These are phyloP conservation scores for Colletotrichum sansevieriae DNA, from an alignment of 2,329 filamentous ascomycete species.

Conservation along the genomic window DNA sequence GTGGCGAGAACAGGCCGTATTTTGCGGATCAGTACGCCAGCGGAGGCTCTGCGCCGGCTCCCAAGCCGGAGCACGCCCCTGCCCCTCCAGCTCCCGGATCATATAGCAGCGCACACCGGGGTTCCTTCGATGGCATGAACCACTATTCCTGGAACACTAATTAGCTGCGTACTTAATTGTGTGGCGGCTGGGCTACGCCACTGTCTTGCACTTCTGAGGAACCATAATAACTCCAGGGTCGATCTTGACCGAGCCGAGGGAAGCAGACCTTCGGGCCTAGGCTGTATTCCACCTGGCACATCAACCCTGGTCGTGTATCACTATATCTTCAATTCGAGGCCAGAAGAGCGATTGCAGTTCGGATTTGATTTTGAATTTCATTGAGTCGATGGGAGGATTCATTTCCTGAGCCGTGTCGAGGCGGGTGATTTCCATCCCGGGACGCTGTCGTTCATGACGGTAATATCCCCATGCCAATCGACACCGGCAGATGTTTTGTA, in stretches of 20 bases:
- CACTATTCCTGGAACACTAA: slow-evolving; percentile 71
- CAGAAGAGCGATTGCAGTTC: slow-evolving; percentile 34
- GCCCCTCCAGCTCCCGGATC: slow-evolving; percentile 53
- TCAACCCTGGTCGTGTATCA: slow-evolving; percentile 31
- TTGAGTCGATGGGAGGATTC: slow-evolving; percentile 25
- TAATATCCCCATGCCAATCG: neutral
- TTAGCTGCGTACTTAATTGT: slow-evolving; percentile 44
- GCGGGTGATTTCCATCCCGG: neutral
- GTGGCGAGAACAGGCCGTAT: slow-evolving; percentile 62
- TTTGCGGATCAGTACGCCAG: slow-evolving; percentile 64
- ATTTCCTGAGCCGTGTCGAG: slow-evolving; percentile 15
- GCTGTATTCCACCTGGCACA: slow-evolving; percentile 10
- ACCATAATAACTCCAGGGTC: slow-evolving; percentile 32
- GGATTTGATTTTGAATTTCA: slow-evolving; percentile 14
- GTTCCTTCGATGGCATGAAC: slow-evolving; percentile 63
- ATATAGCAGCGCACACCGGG: slow-evolving; percentile 56
- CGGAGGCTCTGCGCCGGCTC: slow-evolving; percentile 49
- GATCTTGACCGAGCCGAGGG: neutral
- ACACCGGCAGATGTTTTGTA: slow-evolving; percentile 24
- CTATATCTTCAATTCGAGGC: slow-evolving; percentile 33
- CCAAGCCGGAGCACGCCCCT: slow-evolving; percentile 50
- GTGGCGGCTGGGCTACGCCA: slow-evolving; percentile 29
- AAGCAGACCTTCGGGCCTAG: slow-evolving; percentile 21
- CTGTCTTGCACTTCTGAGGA: neutral
- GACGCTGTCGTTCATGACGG: neutral